These are phyloP conservation scores for Arthrobotrys conoides DNA, from an alignment of 2,329 filamentous ascomycete species.

Conservation along the genomic window DNA sequence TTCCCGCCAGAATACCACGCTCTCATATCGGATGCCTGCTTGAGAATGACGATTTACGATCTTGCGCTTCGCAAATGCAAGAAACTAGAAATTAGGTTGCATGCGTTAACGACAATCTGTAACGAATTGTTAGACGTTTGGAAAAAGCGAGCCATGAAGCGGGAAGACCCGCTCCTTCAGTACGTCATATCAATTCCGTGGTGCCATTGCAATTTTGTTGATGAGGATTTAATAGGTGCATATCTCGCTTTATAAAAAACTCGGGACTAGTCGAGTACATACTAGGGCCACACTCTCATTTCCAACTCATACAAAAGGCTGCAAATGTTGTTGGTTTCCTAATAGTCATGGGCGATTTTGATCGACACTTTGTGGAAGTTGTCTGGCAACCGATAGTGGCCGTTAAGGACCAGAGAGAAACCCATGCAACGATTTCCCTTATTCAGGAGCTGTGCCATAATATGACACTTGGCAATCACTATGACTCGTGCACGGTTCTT, in stretches of 20 bases:
- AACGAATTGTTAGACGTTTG: constrained; percentile 78
- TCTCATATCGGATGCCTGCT: constrained; percentile 53
- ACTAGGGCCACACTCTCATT: constrained; percentile 89
- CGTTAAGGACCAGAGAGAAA: constrained; percentile 86
- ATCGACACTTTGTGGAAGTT: constrained; percentile 78
- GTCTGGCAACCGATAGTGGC: constrained; percentile 87
- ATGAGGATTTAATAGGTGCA: constrained; percentile 66
- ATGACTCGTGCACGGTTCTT: constrained; percentile 47
- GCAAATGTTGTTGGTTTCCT: constrained; percentile 90
- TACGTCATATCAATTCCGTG: constrained; percentile 42
- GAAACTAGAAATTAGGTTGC: constrained; percentile 78
- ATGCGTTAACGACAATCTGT: constrained; percentile 82
- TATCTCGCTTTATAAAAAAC: constrained; percentile 78
- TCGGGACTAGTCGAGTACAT: constrained; percentile 87
- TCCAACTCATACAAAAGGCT: constrained; percentile 85
- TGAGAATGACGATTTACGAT: constrained; percentile 55
- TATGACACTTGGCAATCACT: constrained; percentile 61
- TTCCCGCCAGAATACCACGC: constrained; percentile 51
- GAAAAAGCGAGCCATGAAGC: constrained; percentile 69
- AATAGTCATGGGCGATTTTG: constrained; percentile 82
- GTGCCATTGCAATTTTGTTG: background rate
- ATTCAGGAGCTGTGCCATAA: constrained; percentile 66
- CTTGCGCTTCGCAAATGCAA: constrained; percentile 58
- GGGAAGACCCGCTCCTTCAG: constrained; percentile 65
- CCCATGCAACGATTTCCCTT: constrained; percentile 83